These are phyloP conservation scores for Kappamyces sp. DNA, from an alignment of 192 early-diverging fungal species.

Conservation along the genomic window DNA sequence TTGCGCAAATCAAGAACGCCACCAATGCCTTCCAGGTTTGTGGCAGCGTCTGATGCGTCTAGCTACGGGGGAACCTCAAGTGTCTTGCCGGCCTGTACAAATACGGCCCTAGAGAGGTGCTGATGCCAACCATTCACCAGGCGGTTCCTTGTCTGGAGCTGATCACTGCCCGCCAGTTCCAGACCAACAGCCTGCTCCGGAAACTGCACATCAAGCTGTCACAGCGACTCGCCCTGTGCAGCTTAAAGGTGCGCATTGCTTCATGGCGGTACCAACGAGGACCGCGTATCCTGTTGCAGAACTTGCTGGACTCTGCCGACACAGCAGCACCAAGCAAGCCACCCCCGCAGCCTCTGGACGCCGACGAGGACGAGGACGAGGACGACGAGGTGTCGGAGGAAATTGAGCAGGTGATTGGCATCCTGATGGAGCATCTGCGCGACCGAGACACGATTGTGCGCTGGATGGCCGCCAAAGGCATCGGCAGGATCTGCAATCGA, in stretches of 20 bases:
- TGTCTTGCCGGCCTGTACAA: conserved; percentile 67
- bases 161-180: conserved; percentile 11
- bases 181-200: conserved; percentile 65
- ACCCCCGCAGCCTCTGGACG: not conserved
- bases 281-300: conserved; percentile 50
- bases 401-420: conserved; percentile 75
- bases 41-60: conserved; percentile 1
- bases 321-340: not conserved
- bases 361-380: conserved; percentile 38
- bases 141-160: conserved; percentile 18
- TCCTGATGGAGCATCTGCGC: conserved; percentile 73
- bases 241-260: conserved; percentile 63
- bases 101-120: conserved; percentile 54
- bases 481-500: conserved; percentile 80
- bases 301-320: conserved; percentile 26
- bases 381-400: conserved; percentile 73
- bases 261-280: conserved; percentile 69
- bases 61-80: conserved; percentile 48
- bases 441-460: conserved; percentile 94
- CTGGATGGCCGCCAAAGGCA: conserved; percentile 95
- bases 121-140: conserved; percentile 44
- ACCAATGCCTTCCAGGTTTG: conserved; percentile 47
- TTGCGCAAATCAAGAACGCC: conserved; percentile 19
- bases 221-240: conserved; percentile 77
- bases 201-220: conserved; percentile 78